phyloP scores from a whole-genome alignment of 2,329 filamentous ascomycete species.

The Xylogone sp. region DNA sequence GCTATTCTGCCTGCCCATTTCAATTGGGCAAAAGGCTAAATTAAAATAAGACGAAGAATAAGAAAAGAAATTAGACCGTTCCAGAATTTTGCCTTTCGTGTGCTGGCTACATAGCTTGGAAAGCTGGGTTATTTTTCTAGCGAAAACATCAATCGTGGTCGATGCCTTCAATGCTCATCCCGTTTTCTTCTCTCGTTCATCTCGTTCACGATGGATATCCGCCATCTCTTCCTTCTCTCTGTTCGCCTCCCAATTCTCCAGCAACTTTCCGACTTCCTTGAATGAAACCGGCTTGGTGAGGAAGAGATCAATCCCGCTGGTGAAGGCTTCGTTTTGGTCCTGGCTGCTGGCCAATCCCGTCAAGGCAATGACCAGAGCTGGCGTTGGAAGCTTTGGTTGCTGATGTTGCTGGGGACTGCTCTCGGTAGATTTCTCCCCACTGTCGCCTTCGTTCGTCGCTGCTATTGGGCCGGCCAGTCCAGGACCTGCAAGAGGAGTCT shows the following conservation, averaged over 20 bases:
- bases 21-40: no score
- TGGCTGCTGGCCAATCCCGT: slow-evolving; percentile 31
- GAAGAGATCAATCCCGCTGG: slow-evolving; percentile 32
- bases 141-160: no score
- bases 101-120: no score
- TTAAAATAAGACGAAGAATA: no score
- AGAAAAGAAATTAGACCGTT: no score
- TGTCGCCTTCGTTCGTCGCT: slow-evolving; percentile 17
- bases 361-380: slow-evolving; percentile 33
- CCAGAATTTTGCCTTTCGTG: no score
- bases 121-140: no score
- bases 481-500: slow-evolving; percentile 1
- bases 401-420: background rate
- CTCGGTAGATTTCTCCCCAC: slow-evolving; percentile 13
- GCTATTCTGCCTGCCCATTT: no score
- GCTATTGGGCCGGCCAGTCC: slow-evolving; percentile 13
- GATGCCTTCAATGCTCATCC: no score
- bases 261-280: slow-evolving; percentile 34
- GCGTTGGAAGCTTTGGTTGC: slow-evolving; percentile 6
- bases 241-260: slow-evolving; percentile 33
- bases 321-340: slow-evolving; percentile 31
- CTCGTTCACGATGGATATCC: no score
- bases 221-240: slow-evolving; percentile 13
- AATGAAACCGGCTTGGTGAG: slow-evolving; percentile 38
- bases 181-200: no score